Base-by-base conservation (phyloP, 2,329 filamentous ascomycete species). In the Penicillium sp. region DNA sequence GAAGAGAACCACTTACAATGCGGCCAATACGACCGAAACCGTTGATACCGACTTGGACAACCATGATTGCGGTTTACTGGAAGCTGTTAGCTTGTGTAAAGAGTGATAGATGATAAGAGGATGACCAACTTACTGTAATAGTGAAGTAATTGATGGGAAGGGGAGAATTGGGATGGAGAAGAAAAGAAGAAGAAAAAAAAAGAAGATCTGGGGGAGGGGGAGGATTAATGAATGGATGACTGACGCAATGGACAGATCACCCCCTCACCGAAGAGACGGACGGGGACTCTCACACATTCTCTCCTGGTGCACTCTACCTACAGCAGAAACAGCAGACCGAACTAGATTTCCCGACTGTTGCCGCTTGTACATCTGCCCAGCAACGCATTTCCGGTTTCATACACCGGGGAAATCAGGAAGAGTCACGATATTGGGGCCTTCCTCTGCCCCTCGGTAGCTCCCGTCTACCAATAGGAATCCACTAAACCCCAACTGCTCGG, bases 1-100 rank as follows among this genome's bases (percentile, higher is more conserved):
- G 25, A 23, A 19, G 9, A 45, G 29, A 50, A 58, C 23, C 41
- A 78, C 78, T 74, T 73, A 81, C 86, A 80, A 99, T 97, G 80
- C 94, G 90, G 76, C 94, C 94, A 82, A 99, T 99, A 82, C 94
- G 93, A 84, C 94, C 94, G 86, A 99, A 99, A 81, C 94, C 93
- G 89, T 97, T 97, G 89, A 96, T 97, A 80, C 92, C 92, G 78
- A 95, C 91, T 87, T 95, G 50, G 17, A 58, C 43, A 49, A 47
- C 71, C 73, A 75, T 75, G 61, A 68, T 75, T 67, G 66, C 63
- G 62, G 62, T 65, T 59, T 65, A 65, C 70, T 69, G 63, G 66
- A 64, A 69, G 57, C 49, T 65, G 66, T 73, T 65, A 73, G 70
- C 40, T 56, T 35, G 42, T 51, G 48, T 23, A 23, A 25, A 46